These are phyloP conservation scores for Solioccasus polychromus DNA, from an alignment of 768 basidiomycete species.

Conservation along the genomic window DNA sequence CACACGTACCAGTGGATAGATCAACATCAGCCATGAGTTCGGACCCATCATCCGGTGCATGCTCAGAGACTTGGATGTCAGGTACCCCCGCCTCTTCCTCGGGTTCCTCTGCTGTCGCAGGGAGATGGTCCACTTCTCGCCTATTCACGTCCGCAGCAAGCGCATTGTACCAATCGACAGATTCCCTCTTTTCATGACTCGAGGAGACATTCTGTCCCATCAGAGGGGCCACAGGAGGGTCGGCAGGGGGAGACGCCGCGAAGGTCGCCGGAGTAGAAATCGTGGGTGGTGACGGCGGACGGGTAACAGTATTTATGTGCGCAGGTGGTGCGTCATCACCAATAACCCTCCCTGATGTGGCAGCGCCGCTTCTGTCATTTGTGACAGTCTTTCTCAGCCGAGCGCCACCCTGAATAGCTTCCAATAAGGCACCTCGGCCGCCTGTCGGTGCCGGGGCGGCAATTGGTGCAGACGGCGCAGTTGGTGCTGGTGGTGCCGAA, in stretches of 20 bases:
- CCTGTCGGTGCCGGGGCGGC: slow-evolving; percentile 41
- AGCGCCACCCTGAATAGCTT: slow-evolving; percentile 75
- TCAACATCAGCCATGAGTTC: slow-evolving; percentile 76
- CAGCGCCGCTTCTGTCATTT: slow-evolving; percentile 74
- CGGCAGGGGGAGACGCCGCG: slow-evolving; percentile 19
- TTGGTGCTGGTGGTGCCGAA: slow-evolving; percentile 28
- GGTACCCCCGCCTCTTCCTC: slow-evolving; percentile 51
- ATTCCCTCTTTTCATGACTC: slow-evolving; percentile 58
- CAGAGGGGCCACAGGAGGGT: slow-evolving; percentile 13
- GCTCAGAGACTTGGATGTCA: slow-evolving; percentile 55
- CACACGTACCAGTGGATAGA: slow-evolving; percentile 49
- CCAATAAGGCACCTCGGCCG: slow-evolving; percentile 65
- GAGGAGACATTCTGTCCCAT: slow-evolving; percentile 17
- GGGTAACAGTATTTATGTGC: slow-evolving; percentile 58
- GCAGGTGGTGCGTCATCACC: slow-evolving; percentile 69
- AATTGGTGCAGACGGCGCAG: slow-evolving; percentile 23
- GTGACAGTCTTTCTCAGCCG: slow-evolving; percentile 75
- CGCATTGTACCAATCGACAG: slow-evolving; percentile 89
- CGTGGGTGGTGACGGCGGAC: slow-evolving; percentile 31
- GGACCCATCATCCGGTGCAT: slow-evolving; percentile 34
- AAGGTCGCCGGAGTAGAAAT: neutral
- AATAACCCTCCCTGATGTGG: slow-evolving; percentile 72
- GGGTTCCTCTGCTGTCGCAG: slow-evolving; percentile 58
- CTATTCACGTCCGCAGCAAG: slow-evolving; percentile 67
- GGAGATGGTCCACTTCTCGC: slow-evolving; percentile 41